Evolutionary conservation across 257 asterid species (phyloP).

Genomic region (Plectranthus barbatus): DNA sequence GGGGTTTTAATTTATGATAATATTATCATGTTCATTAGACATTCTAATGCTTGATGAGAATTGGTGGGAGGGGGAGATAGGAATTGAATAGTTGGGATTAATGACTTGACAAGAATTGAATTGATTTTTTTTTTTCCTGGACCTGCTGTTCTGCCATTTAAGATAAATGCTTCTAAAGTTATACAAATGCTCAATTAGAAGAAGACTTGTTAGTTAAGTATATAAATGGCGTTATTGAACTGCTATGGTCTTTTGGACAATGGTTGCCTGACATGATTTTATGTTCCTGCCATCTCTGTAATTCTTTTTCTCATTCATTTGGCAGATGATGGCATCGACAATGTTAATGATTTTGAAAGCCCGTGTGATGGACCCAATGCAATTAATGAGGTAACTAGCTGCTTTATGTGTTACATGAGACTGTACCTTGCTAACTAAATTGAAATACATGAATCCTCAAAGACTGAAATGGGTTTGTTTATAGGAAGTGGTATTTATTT

Average conservation of each 20-base stretch:
- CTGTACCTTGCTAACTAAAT: background rate
- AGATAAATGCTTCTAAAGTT: background rate
- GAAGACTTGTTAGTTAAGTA: background rate
- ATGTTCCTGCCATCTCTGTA: background rate
- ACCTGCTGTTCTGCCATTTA: background rate
- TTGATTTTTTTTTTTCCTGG: background rate
- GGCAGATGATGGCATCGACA: slow-evolving; percentile 37
- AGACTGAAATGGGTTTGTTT: background rate
- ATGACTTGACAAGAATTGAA: background rate
- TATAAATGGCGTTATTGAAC: background rate
- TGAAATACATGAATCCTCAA: background rate
- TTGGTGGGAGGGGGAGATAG: background rate
- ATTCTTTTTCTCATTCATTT: background rate
- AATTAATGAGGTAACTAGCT: slow-evolving; percentile 23
- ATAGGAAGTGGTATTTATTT: background rate
- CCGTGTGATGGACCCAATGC: slow-evolving; percentile 18
- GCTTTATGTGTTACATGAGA: slow-evolving; percentile 3
- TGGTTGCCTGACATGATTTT: background rate
- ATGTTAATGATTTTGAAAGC: slow-evolving; percentile 16
- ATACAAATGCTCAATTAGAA: background rate
- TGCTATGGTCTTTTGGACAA: background rate
- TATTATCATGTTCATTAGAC: background rate
- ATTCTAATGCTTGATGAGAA: background rate
- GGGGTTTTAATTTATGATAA: background rate
- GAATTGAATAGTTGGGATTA: background rate